Evolutionary conservation across 441 rosid genomes (phyloP).

Genomic region (Erysimum cheiri): DNA sequence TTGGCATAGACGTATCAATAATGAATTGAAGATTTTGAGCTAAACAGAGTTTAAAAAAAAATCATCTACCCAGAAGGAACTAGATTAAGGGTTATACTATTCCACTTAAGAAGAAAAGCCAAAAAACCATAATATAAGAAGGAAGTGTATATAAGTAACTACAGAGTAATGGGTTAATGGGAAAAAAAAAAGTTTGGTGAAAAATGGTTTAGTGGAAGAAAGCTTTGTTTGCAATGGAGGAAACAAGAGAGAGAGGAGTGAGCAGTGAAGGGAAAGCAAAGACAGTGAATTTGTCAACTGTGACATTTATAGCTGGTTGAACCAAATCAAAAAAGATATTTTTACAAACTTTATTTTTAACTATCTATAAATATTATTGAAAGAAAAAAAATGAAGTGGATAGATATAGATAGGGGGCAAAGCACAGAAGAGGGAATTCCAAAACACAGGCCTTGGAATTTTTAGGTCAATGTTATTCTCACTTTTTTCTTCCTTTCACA

Average conservation of each 20-base stretch:
- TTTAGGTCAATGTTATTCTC: constrained; percentile 28
- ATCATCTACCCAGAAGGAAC: not conserved
- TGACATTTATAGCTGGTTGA: constrained; percentile 53
- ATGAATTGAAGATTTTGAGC: constrained; percentile 40
- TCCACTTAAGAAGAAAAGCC: constrained; percentile 15
- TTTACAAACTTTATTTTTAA: not conserved
- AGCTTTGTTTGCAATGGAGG: constrained; percentile 88
- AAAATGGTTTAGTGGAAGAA: constrained; percentile 67
- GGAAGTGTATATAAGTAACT: constrained; percentile 25
- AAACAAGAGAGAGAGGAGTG: constrained; percentile 51
- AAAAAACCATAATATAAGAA: constrained; percentile 32
- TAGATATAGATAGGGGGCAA: constrained; percentile 32
- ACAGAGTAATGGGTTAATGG: constrained; percentile 29
- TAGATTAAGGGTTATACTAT: not conserved
- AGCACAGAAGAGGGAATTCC: constrained; percentile 23
- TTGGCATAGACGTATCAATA: constrained; percentile 58
- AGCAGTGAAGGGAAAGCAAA: constrained; percentile 64
- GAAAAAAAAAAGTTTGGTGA: constrained; percentile 44
- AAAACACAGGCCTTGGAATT: constrained; percentile 26
- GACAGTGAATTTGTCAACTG: constrained; percentile 40
- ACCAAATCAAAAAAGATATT: constrained; percentile 1
- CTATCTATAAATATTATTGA: not conserved
- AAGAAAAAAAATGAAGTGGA: constrained; percentile 6
- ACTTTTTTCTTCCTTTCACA: constrained; percentile 40
- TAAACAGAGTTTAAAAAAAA: constrained; percentile 17